Percentiles rank a stretch among this genome's conserved stretches.
Conservation (phyloP, 441 rosid genomes). For the Corymbia citriodora region DNA sequence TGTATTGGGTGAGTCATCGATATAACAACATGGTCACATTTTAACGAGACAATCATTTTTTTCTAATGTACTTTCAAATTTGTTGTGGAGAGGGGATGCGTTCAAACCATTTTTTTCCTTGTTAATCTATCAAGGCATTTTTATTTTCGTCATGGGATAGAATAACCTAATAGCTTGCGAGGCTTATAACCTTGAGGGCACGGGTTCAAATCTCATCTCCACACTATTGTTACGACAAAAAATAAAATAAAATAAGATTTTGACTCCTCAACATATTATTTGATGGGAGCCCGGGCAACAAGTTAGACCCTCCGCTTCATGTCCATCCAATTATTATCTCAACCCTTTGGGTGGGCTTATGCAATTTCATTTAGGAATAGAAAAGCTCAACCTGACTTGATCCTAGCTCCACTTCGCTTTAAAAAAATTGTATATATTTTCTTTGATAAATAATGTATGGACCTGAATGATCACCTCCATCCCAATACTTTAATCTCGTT, state of each 20-base stretch:
- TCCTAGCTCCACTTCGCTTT: background rate
- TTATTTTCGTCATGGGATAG: background rate
- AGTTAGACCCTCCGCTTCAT: background rate
- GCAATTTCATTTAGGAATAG: background rate
- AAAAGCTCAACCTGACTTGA: background rate
- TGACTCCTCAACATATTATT: background rate
- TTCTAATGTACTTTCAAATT: background rate
- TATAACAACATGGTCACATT: background rate
- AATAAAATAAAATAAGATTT: background rate
- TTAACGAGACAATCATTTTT: background rate
- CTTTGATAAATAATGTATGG: background rate
- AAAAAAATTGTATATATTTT: background rate
- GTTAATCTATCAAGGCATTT: background rate
- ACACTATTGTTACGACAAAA: background rate
- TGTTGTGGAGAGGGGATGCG: background rate
- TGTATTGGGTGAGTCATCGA: background rate
- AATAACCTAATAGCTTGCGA: background rate
- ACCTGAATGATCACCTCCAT: background rate
- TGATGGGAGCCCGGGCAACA: background rate
- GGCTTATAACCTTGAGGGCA: too few relatives aligned
- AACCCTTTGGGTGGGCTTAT: background rate
- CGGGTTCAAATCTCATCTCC: background rate
- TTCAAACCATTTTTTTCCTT: background rate
- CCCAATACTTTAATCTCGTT: background rate
- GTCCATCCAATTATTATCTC: background rate